These are phyloP conservation scores for Coemansia sp. DNA, from an alignment of 371 early-diverging fungal genomes.

Conservation along the genomic window DNA sequence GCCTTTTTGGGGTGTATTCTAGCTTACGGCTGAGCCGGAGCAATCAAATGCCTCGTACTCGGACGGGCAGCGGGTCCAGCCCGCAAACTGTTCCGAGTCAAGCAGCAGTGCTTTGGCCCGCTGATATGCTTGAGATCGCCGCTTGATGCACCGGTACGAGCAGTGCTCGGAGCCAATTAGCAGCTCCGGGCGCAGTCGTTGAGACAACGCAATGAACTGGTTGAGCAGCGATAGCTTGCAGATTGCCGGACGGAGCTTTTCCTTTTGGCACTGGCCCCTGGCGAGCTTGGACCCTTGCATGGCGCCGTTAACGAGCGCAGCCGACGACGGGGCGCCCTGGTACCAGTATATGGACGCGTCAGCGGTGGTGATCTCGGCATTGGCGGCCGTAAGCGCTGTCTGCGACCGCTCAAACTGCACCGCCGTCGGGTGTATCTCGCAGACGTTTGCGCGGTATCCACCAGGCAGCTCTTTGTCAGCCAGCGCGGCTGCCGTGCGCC, in stretches of 20 bases:
- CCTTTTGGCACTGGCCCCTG: slow-evolving; percentile 48
- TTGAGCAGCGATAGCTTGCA: slow-evolving; percentile 53
- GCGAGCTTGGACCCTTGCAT: slow-evolving; percentile 56
- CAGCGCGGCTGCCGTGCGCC: slow-evolving; percentile 46
- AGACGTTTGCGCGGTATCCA: slow-evolving; percentile 8
- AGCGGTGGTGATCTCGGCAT: slow-evolving; percentile 46
- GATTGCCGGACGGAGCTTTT: slow-evolving; percentile 50
- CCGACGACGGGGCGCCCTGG: slow-evolving; percentile 51
- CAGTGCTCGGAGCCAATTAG: background rate
- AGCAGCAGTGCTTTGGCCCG: slow-evolving; percentile 53
- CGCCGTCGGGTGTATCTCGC: slow-evolving; percentile 30
- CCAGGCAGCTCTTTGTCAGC: background rate
- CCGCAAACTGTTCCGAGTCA: slow-evolving; percentile 52
- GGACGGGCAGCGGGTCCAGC: slow-evolving; percentile 59
- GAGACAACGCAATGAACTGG: background rate
- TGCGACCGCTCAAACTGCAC: slow-evolving; percentile 57
- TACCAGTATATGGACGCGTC: slow-evolving; percentile 62
- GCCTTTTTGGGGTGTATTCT: no score
- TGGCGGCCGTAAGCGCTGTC: slow-evolving; percentile 38
- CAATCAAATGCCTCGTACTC: slow-evolving; percentile 44
- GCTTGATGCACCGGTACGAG: slow-evolving; percentile 56
- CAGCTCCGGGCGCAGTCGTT: background rate
- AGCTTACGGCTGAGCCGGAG: background rate
- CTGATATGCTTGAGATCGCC: slow-evolving; percentile 50
- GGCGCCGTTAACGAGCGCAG: slow-evolving; percentile 62